Conservation (phyloP, 352 stramenopile genomes). For the Phytopythium delawarense region DNA sequence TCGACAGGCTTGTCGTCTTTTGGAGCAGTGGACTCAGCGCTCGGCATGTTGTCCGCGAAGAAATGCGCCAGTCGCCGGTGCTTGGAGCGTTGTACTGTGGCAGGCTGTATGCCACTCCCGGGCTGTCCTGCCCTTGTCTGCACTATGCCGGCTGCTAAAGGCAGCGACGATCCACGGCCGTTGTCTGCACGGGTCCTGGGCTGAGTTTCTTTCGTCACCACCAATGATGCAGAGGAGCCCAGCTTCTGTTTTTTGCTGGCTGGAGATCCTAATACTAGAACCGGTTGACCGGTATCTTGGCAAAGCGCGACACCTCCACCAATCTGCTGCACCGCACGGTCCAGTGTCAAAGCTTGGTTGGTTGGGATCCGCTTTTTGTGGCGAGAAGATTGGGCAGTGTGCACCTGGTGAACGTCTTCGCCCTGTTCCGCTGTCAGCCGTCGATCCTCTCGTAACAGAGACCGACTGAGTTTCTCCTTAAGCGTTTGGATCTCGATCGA, state of each 20-base stretch:
- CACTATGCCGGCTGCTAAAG: not conserved
- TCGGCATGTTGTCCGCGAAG: conserved; percentile 19
- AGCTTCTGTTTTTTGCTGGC: not conserved
- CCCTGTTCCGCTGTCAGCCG: conserved; percentile 31
- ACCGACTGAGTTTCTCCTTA: conserved; percentile 50
- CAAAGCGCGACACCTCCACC: not conserved
- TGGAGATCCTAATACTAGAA: too few species aligned
- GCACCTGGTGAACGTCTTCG: conserved; percentile 3
- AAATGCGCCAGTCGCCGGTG: conserved; percentile 28
- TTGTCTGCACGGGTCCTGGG: not conserved
- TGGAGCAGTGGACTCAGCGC: not conserved
- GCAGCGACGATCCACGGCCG: not conserved
- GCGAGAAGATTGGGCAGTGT: conserved; percentile 7
- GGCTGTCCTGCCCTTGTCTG: not conserved
- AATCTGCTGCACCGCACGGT: not conserved
- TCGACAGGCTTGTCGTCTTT: conserved; percentile 29
- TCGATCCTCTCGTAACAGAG: conserved; percentile 45
- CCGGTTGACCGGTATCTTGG: not conserved
- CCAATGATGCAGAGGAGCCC: not conserved
- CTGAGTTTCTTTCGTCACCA: too few species aligned
- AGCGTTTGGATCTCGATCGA: conserved; percentile 27
- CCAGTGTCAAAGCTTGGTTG: not conserved
- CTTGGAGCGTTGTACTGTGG: not conserved
- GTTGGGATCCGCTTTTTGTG: not conserved
- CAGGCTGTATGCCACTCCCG: not conserved